Evolutionary conservation across 2,329 filamentous ascomycete genomes (phyloP).

Genomic region (Microcyclospora tardicrescens): DNA sequence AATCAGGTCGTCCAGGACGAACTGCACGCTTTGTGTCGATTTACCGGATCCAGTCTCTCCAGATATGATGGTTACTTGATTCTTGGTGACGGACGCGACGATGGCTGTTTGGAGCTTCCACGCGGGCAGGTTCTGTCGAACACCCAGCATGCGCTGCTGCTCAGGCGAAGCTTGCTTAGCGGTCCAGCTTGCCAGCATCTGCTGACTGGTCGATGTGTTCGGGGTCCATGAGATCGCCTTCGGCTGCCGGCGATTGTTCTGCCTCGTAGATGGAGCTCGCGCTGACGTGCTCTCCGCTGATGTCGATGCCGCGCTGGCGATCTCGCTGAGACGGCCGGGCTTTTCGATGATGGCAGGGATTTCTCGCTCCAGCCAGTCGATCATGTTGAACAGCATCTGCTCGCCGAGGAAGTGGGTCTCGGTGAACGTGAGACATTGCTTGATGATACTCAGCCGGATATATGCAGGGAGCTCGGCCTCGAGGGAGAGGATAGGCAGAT

Average conservation of each 20-base stretch:
- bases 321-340: slow-evolving; percentile 71
- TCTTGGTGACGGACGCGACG: slow-evolving; percentile 56
- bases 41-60: slow-evolving; percentile 96
- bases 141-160: slow-evolving; percentile 61
- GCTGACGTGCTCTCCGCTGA: slow-evolving; percentile 31
- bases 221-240: slow-evolving; percentile 52
- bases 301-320: slow-evolving; percentile 60
- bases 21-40: slow-evolving; percentile 92
- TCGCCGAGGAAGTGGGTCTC: slow-evolving; percentile 61
- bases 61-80: slow-evolving; percentile 91
- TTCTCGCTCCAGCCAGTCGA: slow-evolving; percentile 84
- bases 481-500: slow-evolving; percentile 56
- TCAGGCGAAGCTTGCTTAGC: slow-evolving; percentile 50
- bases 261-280: background rate
- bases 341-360: slow-evolving; percentile 70
- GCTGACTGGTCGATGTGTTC: slow-evolving; percentile 45
- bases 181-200: slow-evolving; percentile 52
- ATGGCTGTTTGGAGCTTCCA: slow-evolving; percentile 74
- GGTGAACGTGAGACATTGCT: slow-evolving; percentile 60
- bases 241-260: slow-evolving; percentile 23
- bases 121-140: slow-evolving; percentile 65
- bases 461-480: slow-evolving; percentile 66
- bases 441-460: slow-evolving; percentile 78
- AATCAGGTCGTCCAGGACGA: slow-evolving; percentile 85
- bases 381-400: slow-evolving; percentile 79